A percentile compares a stretch with the other conserved stretches of the same genome.
These are phyloP conservation scores for Podaxis rugospora DNA, from an alignment of 768 basidiomycete genomes.

Conservation along the genomic window DNA sequence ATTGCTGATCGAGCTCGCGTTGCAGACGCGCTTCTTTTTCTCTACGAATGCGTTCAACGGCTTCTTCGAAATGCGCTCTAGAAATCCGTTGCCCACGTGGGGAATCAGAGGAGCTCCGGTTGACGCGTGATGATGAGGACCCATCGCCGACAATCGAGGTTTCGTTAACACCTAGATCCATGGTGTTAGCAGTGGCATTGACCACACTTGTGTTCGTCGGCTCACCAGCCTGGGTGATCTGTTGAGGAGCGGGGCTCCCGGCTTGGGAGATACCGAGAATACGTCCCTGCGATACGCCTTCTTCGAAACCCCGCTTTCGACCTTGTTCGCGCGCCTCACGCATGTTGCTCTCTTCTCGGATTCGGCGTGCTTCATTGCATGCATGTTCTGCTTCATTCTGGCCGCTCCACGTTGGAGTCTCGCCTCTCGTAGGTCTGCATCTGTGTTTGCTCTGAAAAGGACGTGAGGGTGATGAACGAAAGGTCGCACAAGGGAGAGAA, in stretches of 20 bases:
- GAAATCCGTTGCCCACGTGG: background rate
- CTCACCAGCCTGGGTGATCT: background rate
- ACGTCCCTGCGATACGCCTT: constrained; percentile 1
- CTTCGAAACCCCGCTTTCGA: constrained; percentile 4
- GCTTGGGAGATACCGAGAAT: background rate
- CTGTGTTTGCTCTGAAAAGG: background rate
- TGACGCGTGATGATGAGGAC: background rate
- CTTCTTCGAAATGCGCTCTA: background rate
- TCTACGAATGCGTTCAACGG: background rate
- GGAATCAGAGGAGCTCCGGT: background rate
- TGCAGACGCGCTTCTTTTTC: background rate
- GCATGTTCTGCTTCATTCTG: background rate
- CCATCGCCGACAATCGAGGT: background rate
- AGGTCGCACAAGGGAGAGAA: background rate
- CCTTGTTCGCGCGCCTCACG: constrained; percentile 8
- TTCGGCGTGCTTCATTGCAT: background rate
- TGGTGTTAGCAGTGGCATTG: background rate
- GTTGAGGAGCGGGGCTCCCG: background rate
- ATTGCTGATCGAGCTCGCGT: background rate
- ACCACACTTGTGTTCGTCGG: background rate
- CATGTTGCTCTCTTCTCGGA: background rate
- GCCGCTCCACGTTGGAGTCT: background rate
- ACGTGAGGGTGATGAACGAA: background rate
- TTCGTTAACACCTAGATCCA: background rate
- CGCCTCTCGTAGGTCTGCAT: background rate